phyloP scores from a whole-genome alignment of 225 moss, liverwort and hornwort species.

The Antitrichia curtipendula region DNA sequence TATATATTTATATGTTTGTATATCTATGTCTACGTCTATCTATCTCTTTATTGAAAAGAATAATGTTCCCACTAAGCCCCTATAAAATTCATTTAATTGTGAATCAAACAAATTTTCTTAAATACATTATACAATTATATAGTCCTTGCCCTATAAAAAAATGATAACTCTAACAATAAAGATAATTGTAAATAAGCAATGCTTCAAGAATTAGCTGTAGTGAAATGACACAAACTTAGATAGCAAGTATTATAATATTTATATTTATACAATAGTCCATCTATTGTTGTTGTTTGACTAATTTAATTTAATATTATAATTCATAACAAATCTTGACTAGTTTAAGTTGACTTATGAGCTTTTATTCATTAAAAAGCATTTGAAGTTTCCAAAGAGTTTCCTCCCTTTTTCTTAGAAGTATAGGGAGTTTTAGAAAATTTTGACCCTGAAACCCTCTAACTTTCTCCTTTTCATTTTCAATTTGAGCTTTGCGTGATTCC shows the following conservation, averaged over 20 bases:
- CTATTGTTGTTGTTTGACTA: not conserved
- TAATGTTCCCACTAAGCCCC: not conserved
- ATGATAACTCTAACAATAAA: too few species aligned
- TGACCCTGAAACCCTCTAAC: not conserved
- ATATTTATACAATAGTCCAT: too few species aligned
- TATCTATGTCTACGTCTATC: too few species aligned
- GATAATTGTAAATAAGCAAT: not conserved
- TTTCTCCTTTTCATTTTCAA: not conserved
- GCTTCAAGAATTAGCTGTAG: not conserved
- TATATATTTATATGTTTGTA: too few species aligned
- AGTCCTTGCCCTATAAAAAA: not conserved
- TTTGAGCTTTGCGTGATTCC: not conserved
- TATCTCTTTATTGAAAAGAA: not conserved
- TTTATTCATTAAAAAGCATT: not conserved
- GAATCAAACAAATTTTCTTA: not conserved
- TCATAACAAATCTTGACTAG: too few species aligned
- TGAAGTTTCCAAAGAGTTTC: too few species aligned
- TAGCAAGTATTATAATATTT: too few species aligned
- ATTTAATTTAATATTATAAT: not conserved
- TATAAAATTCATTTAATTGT: not conserved
- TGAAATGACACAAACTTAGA: accelerated
- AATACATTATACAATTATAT: not conserved
- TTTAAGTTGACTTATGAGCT: not conserved
- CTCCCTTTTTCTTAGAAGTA: not conserved
- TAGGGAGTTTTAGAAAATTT: too few species aligned